A percentile compares a stretch with the other conserved stretches of the same genome.
Evolutionary conservation across 768 basidiomycete species (phyloP).

Genomic region (Rhizopogon vinicolor): DNA sequence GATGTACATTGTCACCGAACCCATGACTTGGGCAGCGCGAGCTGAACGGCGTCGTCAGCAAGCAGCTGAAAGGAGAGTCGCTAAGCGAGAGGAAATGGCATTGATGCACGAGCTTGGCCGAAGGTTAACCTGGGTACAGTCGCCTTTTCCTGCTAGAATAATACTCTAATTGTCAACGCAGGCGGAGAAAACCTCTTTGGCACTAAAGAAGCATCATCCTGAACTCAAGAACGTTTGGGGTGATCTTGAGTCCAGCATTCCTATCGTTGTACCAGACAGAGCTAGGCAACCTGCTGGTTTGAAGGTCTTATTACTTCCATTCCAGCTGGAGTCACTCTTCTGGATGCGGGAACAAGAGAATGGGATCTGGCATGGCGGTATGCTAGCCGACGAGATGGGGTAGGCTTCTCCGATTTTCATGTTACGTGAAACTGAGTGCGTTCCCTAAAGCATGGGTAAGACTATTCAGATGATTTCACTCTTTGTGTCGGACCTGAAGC

Average conservation of each 20-base stretch:
- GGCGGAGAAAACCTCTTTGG: slow-evolving; percentile 68
- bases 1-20: slow-evolving; percentile 3
- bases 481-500: slow-evolving; percentile 69
- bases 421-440: slow-evolving; percentile 5
- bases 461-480: slow-evolving; percentile 96
- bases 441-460: slow-evolving; percentile 69
- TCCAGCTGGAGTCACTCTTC: slow-evolving; percentile 90
- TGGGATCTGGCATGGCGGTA: slow-evolving; percentile 83
- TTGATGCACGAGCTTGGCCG: slow-evolving; percentile 62
- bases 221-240: slow-evolving; percentile 87
- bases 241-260: slow-evolving; percentile 62
- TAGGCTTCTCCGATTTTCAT: slow-evolving; percentile 29
- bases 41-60: slow-evolving; percentile 11
- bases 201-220: slow-evolving; percentile 66
- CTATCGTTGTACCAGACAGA: slow-evolving; percentile 58
- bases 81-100: slow-evolving; percentile 43
- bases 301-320: slow-evolving; percentile 84
- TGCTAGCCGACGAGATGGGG: slow-evolving; percentile 96
- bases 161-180: slow-evolving; percentile 24
- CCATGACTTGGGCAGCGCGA: slow-evolving; percentile 9
- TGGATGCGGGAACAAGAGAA: slow-evolving; percentile 97
- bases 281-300: slow-evolving; percentile 80
- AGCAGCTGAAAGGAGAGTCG: slow-evolving; percentile 20
- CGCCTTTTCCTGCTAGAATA: slow-evolving; percentile 6
- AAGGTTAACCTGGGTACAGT: slow-evolving; percentile 63